Conservation (phyloP, 208 protist genomes). For the Acanthamoeba lenticulata region DNA sequence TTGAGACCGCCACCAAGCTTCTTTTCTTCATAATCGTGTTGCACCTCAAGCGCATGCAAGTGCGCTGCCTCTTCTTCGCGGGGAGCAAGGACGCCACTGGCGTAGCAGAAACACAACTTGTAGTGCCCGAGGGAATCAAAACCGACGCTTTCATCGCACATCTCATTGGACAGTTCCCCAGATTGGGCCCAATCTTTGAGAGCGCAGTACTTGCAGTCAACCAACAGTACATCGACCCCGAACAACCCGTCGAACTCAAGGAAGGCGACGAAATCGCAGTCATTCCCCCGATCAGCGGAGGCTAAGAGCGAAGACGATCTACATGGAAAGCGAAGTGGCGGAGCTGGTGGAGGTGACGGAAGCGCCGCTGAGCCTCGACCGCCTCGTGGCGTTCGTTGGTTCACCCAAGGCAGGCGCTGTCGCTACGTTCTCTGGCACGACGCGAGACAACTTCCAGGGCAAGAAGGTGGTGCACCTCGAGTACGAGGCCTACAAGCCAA, state of each 20-base stretch:
- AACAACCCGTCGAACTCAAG: slow-evolving; percentile 35
- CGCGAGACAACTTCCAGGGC: slow-evolving; percentile 79
- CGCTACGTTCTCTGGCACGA: slow-evolving; percentile 81
- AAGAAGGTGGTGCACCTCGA: slow-evolving; percentile 82
- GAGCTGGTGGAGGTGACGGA: slow-evolving; percentile 45
- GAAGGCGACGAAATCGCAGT: slow-evolving; percentile 71
- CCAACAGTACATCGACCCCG: neutral
- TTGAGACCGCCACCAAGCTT: too few relatives aligned
- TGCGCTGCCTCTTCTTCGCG: slow-evolving; percentile 47
- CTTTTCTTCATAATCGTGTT: too few relatives aligned
- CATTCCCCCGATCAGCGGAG: slow-evolving; percentile 76
- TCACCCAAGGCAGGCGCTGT: slow-evolving; percentile 72
- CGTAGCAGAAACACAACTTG: neutral
- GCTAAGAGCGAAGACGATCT: slow-evolving; percentile 59
- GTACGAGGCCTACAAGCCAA: slow-evolving; percentile 87
- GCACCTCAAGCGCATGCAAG: too few relatives aligned
- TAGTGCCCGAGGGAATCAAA: neutral
- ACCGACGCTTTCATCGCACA: neutral
- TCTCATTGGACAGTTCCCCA: slow-evolving; percentile 14
- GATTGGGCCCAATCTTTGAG: neutral
- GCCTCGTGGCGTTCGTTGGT: slow-evolving; percentile 4
- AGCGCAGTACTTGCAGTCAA: slow-evolving; percentile 44
- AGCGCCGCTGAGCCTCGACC: neutral
- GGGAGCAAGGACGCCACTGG: slow-evolving; percentile 23
- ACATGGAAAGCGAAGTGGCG: neutral